phyloP scores from a whole-genome alignment of 345 rosid genomes.

The Populus ilicifolia region DNA sequence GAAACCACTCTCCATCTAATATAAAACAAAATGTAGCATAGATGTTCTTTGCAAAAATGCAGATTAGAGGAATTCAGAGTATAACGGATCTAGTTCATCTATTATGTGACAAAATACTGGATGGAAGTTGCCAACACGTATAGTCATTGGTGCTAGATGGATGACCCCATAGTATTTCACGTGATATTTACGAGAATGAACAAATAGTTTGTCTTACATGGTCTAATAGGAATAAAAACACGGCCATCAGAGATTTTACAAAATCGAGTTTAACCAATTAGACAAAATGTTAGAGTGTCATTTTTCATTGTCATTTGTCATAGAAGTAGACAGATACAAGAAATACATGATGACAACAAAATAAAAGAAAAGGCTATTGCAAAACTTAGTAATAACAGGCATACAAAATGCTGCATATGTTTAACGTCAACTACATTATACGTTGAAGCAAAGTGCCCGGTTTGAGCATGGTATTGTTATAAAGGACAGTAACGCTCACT shows the following conservation, averaged over 20 bases:
- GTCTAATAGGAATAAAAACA: background rate
- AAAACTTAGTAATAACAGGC: background rate
- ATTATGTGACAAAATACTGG: background rate
- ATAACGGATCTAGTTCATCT: background rate
- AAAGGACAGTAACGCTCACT: background rate
- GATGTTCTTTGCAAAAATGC: background rate
- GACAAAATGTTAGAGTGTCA: background rate
- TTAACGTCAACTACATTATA: background rate
- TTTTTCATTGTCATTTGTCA: background rate
- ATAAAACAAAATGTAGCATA: background rate
- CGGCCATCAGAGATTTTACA: background rate
- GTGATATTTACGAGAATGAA: background rate
- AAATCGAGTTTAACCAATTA: background rate
- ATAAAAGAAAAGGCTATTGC: background rate
- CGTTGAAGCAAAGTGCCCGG: background rate
- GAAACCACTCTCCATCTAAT: background rate
- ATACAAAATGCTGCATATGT: background rate
- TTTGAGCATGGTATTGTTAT: background rate
- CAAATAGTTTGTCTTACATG: background rate
- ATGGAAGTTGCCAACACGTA: background rate
- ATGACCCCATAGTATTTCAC: background rate
- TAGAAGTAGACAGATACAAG: background rate
- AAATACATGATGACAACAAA: background rate
- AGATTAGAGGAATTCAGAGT: background rate
- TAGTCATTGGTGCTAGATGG: background rate